Evolutionary conservation across 805 yeast species (phyloP), one percentile per base, ranked within the genome.

Genomic region (Isabelozyma pseudorhagii): DNA sequence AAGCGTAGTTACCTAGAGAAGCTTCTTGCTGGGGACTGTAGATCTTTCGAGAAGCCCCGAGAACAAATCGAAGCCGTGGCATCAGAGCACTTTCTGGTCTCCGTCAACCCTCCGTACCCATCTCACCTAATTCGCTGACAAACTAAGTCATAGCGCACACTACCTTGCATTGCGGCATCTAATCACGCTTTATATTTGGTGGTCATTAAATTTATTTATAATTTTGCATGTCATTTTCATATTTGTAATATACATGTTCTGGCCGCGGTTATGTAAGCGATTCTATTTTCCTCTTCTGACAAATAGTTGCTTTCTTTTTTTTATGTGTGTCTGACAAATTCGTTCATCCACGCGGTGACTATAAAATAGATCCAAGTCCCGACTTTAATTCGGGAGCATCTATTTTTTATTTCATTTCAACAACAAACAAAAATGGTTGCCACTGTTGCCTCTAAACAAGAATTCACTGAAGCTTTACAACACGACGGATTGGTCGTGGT

Each of bases 401-500:
- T 21, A 21, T 6, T 21, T 21, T 21, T 21, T 21, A 21, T 21
- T 21, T 21, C 25, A 21, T 4, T 13, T 4, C 6, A 34, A 34
- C 13, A 4, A 34, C 3, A 34, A 34, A 13, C 34, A 10, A 44
- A 29, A 63, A 74, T 74, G 79, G 78, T 74, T 52, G 62, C 67
- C 44, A 47, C 59, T 54, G 59, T 74, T 50, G 46, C 60, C 11
- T 54, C 64, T 46, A 59, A 54, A 42, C 60, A 67, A 50, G 92
- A 91, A 68, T 93, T 92, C 80, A 74, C 81, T 48, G 75, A 77
- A 51, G 86, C 84, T 57, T 80, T 86, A 63, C 60, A 71, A 50
- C 77, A 77, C 62, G 81, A 81, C 58, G 88, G 87, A 61, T 78
- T 90, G 65, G 92, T 90, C 59, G 92, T 94, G 60, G 89, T 94